Percentiles rank a stretch among this genome's conserved stretches.
These are phyloP conservation scores for Suillus occidentalis DNA, from an alignment of 768 basidiomycete genomes.

Conservation along the genomic window DNA sequence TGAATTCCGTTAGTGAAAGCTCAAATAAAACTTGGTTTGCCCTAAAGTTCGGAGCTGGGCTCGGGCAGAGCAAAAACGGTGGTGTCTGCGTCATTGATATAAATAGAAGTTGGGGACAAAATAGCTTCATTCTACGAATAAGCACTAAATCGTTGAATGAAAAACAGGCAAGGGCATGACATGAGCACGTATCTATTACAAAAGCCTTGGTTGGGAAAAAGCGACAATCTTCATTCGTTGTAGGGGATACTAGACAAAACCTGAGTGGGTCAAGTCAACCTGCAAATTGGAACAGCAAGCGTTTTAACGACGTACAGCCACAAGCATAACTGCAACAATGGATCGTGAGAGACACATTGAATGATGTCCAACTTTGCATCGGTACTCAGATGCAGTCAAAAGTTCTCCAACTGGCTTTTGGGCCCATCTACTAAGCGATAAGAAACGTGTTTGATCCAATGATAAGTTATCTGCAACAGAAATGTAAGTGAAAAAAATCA, in stretches of 20 bases:
- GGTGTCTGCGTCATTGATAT: not conserved
- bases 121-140: conserved; percentile 6
- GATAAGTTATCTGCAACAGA: not conserved
- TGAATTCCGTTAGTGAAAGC: not conserved
- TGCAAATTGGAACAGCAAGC: conserved; percentile 8
- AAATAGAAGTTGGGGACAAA: conserved; percentile 25
- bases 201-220: not conserved
- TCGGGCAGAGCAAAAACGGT: not conserved
- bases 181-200: conserved; percentile 13
- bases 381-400: conserved; percentile 86
- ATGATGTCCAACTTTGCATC: conserved; percentile 86
- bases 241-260: not conserved
- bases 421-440: conserved; percentile 70
- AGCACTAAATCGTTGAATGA: not conserved
- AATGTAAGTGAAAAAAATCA: not conserved
- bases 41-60: not conserved
- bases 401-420: conserved; percentile 81
- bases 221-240: not conserved
- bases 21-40: not conserved
- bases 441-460: conserved; percentile 43
- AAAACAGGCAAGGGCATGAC: conserved; percentile 30
- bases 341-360: conserved; percentile 83
- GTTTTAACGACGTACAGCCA: conserved; percentile 67
- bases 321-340: conserved; percentile 81
- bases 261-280: not conserved